A percentile compares a stretch with the other conserved stretches of the same genome.
Conservation (phyloP, 176 grass and related monocot genomes). For the Panicum miliaceum region DNA sequence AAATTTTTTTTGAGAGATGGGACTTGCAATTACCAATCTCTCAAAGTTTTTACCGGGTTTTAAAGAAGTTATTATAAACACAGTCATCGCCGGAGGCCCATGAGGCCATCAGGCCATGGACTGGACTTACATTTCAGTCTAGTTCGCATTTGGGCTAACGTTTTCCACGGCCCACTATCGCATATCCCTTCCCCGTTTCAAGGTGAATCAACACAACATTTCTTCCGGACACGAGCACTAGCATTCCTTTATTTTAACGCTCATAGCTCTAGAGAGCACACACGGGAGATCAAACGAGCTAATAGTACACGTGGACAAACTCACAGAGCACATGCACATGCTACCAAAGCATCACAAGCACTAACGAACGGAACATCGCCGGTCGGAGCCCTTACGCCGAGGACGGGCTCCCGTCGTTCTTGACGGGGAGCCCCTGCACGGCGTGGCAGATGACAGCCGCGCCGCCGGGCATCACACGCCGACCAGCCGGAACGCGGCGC, state of each 20-base stretch:
- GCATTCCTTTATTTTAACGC: constrained; percentile 24
- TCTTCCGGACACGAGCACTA: not conserved
- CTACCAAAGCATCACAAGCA: not conserved
- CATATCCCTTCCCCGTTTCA: too few species aligned
- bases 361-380: not conserved
- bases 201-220: not conserved
- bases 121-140: not conserved
- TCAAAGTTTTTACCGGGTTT: too few species aligned
- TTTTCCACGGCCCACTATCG: not conserved
- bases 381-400: not conserved
- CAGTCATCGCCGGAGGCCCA: not conserved
- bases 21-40: too few species aligned
- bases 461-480: not conserved
- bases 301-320: not conserved
- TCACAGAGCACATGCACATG: not conserved
- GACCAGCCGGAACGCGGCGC: constrained; percentile 35
- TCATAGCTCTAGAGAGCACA: not conserved
- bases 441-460: not conserved
- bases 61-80: too few species aligned
- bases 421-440: not conserved
- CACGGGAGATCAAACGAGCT: not conserved
- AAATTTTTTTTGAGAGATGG: too few species aligned
- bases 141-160: not conserved
- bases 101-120: not conserved
- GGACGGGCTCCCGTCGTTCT: not conserved